Conservation (phyloP, 2,329 filamentous ascomycete genomes). For the Podosphaera aphanis region DNA sequence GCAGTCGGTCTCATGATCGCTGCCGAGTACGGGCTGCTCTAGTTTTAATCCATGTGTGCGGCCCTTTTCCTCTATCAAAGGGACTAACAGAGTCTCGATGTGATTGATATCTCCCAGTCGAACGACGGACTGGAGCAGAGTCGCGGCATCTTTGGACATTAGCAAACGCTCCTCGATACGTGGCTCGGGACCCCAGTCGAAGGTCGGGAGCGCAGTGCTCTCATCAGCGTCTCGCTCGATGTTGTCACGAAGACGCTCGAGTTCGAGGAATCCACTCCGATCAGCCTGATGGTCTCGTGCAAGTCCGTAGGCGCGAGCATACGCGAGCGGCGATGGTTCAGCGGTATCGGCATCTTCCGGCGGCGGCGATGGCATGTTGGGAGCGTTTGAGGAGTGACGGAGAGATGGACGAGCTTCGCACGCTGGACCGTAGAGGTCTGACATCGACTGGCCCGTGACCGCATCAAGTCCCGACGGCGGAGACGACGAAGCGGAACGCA, state of each 20-base stretch:
- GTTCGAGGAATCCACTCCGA: constrained; percentile 4
- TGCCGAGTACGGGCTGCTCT: constrained; percentile 13
- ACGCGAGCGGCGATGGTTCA: constrained; percentile 10
- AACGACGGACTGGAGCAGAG: constrained; percentile 8
- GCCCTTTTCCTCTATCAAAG: not conserved
- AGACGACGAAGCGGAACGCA: no score
- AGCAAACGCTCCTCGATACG: constrained; percentile 10
- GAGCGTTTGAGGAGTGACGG: not conserved
- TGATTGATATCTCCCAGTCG: constrained; percentile 3
- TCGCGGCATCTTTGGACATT: constrained; percentile 8
- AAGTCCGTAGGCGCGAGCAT: constrained; percentile 13
- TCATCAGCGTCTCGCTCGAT: not conserved
- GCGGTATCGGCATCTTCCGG: not conserved
- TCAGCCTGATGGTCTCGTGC: constrained; percentile 8
- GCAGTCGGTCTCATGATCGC: constrained; percentile 12
- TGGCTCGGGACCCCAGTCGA: constrained; percentile 5
- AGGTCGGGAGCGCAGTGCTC: constrained; percentile 6
- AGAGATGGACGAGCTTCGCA: no score
- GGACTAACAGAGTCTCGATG: constrained; percentile 3
- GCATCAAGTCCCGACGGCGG: no score
- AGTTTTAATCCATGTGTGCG: constrained; percentile 3
- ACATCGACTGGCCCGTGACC: no score
- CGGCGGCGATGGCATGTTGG: not conserved
- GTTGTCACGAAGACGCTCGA: constrained; percentile 5
- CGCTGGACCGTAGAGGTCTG: no score